phyloP scores from a whole-genome alignment of 495 filamentous ascomycete genomes.

The Trichoderma erinaceum region DNA sequence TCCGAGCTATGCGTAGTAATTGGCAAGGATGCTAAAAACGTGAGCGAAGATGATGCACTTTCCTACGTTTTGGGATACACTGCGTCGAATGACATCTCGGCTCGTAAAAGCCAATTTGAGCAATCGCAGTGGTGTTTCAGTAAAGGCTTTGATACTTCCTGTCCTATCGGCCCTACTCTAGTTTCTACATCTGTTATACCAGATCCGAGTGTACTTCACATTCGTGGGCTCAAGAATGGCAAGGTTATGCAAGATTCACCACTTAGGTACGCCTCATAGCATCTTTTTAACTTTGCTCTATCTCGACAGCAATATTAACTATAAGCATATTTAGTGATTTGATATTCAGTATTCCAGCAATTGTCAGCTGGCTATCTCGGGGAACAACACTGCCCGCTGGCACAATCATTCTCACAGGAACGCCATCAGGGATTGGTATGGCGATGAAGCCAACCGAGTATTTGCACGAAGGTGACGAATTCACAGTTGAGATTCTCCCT shows the following conservation, averaged over 20 bases:
- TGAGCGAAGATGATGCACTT: conserved; percentile 39
- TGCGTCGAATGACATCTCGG: conserved; percentile 42
- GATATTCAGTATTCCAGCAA: conserved; percentile 40
- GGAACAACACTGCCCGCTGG: conserved; percentile 41
- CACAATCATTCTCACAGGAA: conserved; percentile 36
- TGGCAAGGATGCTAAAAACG: conserved; percentile 41
- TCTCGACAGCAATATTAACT: background rate
- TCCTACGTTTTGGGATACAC: conserved; percentile 44
- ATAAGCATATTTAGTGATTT: conserved; percentile 29
- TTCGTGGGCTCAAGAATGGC: conserved; percentile 43
- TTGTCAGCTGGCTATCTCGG: conserved; percentile 44
- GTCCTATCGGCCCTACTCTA: conserved; percentile 48
- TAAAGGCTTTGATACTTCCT: conserved; percentile 43
- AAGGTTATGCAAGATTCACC: conserved; percentile 44
- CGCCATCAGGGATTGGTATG: conserved; percentile 33
- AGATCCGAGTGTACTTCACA: conserved; percentile 31
- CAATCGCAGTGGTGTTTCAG: conserved; percentile 45
- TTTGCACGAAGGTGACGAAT: conserved; percentile 42
- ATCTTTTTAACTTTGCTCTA: background rate
- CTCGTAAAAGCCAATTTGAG: conserved; percentile 35
- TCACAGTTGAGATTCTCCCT: conserved; percentile 41
- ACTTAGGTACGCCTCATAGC: conserved; percentile 35
- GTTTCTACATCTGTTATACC: conserved; percentile 47
- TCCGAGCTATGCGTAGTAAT: conserved; percentile 44
- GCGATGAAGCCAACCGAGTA: conserved; percentile 24